Evolutionary conservation across 768 basidiomycete genomes (phyloP).

Genomic region (Tulasnella sp.): DNA sequence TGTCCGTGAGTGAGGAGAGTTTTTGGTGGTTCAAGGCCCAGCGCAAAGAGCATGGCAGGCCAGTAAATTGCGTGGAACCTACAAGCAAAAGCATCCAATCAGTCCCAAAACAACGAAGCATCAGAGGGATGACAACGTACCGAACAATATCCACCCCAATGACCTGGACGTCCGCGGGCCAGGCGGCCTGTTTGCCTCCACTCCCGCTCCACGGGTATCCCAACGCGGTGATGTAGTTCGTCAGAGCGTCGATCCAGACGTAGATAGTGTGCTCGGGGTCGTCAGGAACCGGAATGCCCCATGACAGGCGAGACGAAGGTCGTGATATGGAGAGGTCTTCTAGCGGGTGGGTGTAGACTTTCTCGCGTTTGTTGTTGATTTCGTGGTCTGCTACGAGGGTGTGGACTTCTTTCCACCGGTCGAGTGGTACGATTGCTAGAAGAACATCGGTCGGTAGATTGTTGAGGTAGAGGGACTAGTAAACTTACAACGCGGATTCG

Average conservation of each 20-base stretch:
- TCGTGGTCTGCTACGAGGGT: conserved; percentile 46
- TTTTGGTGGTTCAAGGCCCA: conserved; percentile 58
- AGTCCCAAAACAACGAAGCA: background rate
- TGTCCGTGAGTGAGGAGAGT: conserved; percentile 71
- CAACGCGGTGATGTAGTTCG: conserved; percentile 79
- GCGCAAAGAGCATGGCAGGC: conserved; percentile 79
- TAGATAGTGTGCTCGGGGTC: conserved; percentile 85
- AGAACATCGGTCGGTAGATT: background rate
- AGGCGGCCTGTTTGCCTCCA: conserved; percentile 42
- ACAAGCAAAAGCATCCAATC: background rate
- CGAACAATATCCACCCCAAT: conserved; percentile 93
- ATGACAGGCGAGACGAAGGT: conserved; percentile 69
- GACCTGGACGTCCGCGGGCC: conserved; percentile 85
- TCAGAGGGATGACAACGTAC: conserved; percentile 45
- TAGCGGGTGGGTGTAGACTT: conserved; percentile 45
- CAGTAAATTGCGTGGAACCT: conserved; percentile 90
- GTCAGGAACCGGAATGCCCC: conserved; percentile 84
- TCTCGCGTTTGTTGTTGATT: background rate
- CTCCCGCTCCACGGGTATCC: conserved; percentile 64
- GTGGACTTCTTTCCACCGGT: conserved; percentile 59
- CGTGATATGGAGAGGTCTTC: conserved; percentile 85
- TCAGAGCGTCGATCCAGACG: conserved; percentile 92
- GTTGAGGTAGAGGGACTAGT: background rate
- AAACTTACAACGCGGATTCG: conserved; percentile 43
- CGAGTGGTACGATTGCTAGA: conserved; percentile 58